Base-by-base conservation (phyloP, 768 basidiomycete genomes). In the Baorangia bicolor region DNA sequence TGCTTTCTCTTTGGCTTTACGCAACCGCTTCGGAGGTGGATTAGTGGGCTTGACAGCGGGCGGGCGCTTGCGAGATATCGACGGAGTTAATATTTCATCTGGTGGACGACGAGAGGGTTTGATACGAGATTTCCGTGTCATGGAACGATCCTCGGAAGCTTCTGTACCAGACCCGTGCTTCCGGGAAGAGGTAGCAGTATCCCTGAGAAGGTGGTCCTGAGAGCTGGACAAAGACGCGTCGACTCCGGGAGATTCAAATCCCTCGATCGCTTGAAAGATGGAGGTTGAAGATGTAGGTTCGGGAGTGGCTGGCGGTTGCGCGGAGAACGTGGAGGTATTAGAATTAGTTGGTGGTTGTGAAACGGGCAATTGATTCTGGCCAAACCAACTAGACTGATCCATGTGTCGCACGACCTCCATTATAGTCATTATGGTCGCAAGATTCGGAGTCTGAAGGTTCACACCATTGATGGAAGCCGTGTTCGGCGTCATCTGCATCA, bases 321-420 rank as follows among this genome's bases (percentile, higher is more conserved):
- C 43, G 16, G 58, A 25, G 33, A 58, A 46, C 9, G 31, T 23
- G 2, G 61, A 12, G 2, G 38, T 7, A 23, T 38, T 54, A 6
- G 21, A n/a, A 59, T 57, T 54, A 30, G n/a, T n/a, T 12, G 54
- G 40, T 8, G 50, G 37, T 49, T 70, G 68, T 40, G 62, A 59
- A 38, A 30, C 12, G 13, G 64, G 49, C 2, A 53, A 23, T 49
- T 62, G 60, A 53, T 49, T 66, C 39, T 60, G 66, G 53, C 57
- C 38, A 34, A 59, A 35, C 58, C 61, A 55, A 14, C 49, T 59
- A 39, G 63, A 51, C 7, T 65, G 68, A 50, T 66, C 65, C 59
- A 63, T 68, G 41, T 64, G 69, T 52, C 69, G 64, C 41, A 69
- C 53, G n/a, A 71, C 64, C 35, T 69, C 68, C 64, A 69, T 61